Conservation (phyloP, 768 basidiomycete species). For the Amanita pallidorosea region DNA sequence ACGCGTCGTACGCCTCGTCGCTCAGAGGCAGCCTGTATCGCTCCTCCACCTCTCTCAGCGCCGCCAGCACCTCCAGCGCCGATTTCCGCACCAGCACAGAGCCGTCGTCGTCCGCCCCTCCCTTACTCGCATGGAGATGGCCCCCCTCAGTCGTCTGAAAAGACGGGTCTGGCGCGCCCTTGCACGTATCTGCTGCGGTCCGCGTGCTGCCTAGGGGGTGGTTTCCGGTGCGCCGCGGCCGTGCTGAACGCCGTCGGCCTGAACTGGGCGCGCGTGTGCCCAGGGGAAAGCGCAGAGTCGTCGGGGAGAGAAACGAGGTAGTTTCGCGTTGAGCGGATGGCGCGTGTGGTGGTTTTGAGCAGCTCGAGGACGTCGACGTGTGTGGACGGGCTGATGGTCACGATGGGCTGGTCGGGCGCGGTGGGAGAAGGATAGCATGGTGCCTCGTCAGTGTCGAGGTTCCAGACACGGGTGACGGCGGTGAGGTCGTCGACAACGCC, state of each 20-base stretch:
- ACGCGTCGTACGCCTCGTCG: conserved; percentile 77
- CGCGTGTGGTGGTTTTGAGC: conserved; percentile 70
- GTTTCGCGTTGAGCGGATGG: conserved; percentile 75
- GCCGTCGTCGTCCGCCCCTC: conserved; percentile 34
- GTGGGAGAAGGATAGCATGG: not conserved
- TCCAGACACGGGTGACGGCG: conserved; percentile 55
- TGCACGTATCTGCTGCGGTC: too few relatives aligned
- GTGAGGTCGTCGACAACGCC: conserved; percentile 68
- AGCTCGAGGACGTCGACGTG: conserved; percentile 53
- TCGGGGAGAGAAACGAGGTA: conserved; percentile 78
- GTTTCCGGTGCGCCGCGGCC: conserved; percentile 18
- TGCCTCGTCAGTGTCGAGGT: conserved; percentile 20
- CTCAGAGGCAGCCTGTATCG: conserved; percentile 59
- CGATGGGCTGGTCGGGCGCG: conserved; percentile 7
- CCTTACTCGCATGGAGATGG: too few relatives aligned
- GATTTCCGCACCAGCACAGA: conserved; percentile 61
- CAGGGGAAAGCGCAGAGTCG: conserved; percentile 34
- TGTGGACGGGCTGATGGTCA: conserved; percentile 5
- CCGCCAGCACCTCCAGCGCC: conserved; percentile 75
- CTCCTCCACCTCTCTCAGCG: conserved; percentile 77
- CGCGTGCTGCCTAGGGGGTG: conserved; percentile 21
- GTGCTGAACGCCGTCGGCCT: conserved; percentile 34
- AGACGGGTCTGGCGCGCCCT: not conserved
- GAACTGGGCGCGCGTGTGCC: conserved; percentile 45
- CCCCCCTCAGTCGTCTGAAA: too few relatives aligned